Evolutionary conservation across 257 asterid species (phyloP).

Genomic region (Fraxinus cuspidata): DNA sequence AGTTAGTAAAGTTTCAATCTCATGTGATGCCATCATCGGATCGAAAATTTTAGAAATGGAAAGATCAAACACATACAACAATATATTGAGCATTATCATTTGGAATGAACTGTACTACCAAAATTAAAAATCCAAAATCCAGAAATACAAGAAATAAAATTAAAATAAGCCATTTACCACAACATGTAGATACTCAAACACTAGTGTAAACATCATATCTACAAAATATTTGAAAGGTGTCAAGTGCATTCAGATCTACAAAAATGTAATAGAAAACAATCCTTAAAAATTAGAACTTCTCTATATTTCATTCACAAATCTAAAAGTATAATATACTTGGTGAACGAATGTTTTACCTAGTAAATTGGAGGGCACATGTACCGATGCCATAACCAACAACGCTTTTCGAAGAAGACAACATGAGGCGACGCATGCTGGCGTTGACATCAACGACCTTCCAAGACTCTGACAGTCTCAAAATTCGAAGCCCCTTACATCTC

Average conservation of each 20-base stretch:
- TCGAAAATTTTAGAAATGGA: background rate
- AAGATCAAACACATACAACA: conserved; percentile 26
- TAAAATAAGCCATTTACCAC: background rate
- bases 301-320: conserved; percentile 9
- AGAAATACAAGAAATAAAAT: no score
- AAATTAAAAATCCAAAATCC: background rate
- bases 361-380: no score
- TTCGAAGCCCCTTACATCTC: no score
- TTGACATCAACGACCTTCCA: no score
- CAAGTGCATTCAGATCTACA: background rate
- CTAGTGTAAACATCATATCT: background rate
- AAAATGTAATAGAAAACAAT: no score
- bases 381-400: no score
- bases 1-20: background rate
- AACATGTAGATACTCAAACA: background rate
- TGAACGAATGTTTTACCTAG: background rate
- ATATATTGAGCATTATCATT: background rate
- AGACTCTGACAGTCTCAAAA: no score
- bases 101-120: background rate
- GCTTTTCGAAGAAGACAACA: no score
- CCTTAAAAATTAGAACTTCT: background rate
- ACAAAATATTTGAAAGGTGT: background rate
- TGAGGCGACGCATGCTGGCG: no score
- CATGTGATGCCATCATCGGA: background rate
- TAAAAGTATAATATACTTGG: background rate